These are phyloP conservation scores for Arachis monticola DNA, from an alignment of 331 rosid genomes.

Conservation along the genomic window DNA sequence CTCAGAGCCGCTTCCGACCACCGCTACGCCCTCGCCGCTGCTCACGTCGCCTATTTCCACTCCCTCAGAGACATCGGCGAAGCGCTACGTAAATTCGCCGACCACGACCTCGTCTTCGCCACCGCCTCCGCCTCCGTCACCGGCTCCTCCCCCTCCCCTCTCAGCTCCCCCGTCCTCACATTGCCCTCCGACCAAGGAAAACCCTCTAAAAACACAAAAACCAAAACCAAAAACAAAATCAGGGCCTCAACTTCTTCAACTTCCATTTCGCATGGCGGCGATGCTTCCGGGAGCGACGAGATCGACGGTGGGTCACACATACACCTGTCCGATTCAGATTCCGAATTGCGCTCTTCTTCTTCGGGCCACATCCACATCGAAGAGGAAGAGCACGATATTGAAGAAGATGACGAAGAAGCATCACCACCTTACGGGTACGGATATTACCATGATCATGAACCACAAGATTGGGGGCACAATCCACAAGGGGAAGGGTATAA, in stretches of 20 bases:
- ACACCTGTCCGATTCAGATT: conserved; percentile 69
- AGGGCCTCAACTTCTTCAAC: conserved; percentile 59
- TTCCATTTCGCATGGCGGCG: conserved; percentile 48
- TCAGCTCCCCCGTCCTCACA: conserved; percentile 83
- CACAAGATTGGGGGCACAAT: conserved; percentile 49
- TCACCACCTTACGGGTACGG: conserved; percentile 31
- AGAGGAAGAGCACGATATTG: neutral
- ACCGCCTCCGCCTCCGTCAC: conserved; percentile 46
- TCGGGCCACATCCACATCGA: conserved; percentile 65
- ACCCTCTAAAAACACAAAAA: conserved; percentile 15
- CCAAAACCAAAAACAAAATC: conserved; percentile 2
- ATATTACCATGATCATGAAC: conserved; percentile 29
- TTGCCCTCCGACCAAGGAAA: conserved; percentile 82
- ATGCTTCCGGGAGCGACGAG: conserved; percentile 34
- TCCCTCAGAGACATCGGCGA: conserved; percentile 81
- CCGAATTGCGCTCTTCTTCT: conserved; percentile 55
- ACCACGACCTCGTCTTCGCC: conserved; percentile 69
- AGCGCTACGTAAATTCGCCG: conserved; percentile 78
- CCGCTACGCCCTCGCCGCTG: conserved; percentile 90
- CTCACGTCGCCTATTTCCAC: conserved; percentile 82
- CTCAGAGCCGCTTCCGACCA: conserved; percentile 79
- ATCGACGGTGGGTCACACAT: conserved; percentile 59
- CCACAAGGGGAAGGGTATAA: conserved; percentile 26
- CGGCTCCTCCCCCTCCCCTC: conserved; percentile 39
- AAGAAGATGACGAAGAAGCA: conserved; percentile 33